Conservation (phyloP, 2,329 filamentous ascomycete genomes). For the Emergomyces africanus region DNA sequence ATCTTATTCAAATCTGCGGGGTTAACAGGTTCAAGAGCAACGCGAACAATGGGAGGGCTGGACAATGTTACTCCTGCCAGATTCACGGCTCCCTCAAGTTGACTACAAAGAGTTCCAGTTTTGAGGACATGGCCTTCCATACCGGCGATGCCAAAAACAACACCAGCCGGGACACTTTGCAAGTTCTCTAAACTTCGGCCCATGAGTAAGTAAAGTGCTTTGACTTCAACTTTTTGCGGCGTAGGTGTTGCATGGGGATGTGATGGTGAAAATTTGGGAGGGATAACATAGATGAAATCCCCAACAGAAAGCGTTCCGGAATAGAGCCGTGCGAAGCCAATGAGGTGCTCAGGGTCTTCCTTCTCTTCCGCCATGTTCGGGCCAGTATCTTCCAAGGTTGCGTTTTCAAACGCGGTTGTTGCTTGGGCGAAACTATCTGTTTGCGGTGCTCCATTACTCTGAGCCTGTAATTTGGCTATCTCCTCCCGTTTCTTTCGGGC, state of each 20-base stretch:
- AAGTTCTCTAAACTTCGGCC: slow-evolving; percentile 76
- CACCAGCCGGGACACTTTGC: slow-evolving; percentile 74
- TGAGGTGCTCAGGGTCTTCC: slow-evolving; percentile 70
- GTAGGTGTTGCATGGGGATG: slow-evolving; percentile 57
- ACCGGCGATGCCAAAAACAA: slow-evolving; percentile 89
- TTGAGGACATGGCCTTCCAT: slow-evolving; percentile 91
- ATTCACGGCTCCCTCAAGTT: slow-evolving; percentile 75
- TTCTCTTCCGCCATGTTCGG: slow-evolving; percentile 42
- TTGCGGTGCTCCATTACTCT: slow-evolving; percentile 29
- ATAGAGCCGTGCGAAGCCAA: slow-evolving; percentile 89
- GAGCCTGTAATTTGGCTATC: slow-evolving; percentile 64
- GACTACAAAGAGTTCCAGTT: slow-evolving; percentile 84
- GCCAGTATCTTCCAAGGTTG: slow-evolving; percentile 43
- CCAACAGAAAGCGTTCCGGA: slow-evolving; percentile 83
- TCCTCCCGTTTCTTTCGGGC: slow-evolving; percentile 82
- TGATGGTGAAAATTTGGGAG: slow-evolving; percentile 83
- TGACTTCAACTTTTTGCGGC: slow-evolving; percentile 72
- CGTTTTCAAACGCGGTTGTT: slow-evolving; percentile 47
- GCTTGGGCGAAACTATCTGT: slow-evolving; percentile 43
- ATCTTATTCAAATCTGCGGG: slow-evolving; percentile 88
- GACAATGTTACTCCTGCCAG: slow-evolving; percentile 71
- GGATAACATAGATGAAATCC: slow-evolving; percentile 79
- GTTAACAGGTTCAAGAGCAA: slow-evolving; percentile 86
- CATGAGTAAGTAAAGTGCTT: slow-evolving; percentile 90
- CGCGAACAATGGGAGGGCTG: slow-evolving; percentile 83